phyloP scores from a whole-genome alignment of 169 alveolate species.

The Eimeria maxima region DNA sequence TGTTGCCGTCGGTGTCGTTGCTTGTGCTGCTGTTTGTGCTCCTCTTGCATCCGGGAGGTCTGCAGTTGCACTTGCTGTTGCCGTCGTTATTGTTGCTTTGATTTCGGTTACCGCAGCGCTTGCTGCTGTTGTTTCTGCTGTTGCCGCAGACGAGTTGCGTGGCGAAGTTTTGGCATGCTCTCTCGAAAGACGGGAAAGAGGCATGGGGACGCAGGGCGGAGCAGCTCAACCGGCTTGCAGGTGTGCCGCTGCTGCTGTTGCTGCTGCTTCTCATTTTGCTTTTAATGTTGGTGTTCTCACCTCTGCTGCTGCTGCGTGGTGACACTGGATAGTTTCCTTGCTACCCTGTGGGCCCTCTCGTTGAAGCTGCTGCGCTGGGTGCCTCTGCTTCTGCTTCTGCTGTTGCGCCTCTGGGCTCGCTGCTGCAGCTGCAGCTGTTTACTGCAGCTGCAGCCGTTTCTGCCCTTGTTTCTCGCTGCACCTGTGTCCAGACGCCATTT shows the following conservation, averaged over 20 bases:
- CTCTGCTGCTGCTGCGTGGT: not conserved
- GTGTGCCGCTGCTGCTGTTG: constrained; percentile 33
- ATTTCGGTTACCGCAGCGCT: not conserved
- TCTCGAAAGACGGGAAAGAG: constrained; percentile 68
- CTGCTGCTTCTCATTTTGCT: constrained; percentile 3
- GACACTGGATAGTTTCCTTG: not conserved
- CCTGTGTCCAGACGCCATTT: no score
- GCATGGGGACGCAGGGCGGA: constrained; percentile 81
- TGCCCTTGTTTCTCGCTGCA: no score
- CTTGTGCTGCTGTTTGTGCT: not conserved
- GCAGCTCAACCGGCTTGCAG: constrained; percentile 78
- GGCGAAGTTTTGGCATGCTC: constrained; percentile 80
- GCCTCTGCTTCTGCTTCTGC: not conserved
- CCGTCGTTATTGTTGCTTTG: not conserved
- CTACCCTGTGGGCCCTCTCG: not conserved
- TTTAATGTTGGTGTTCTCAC: not conserved
- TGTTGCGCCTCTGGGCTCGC: not conserved
- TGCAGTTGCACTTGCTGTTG: not conserved
- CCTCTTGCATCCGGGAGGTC: not conserved
- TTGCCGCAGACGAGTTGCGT: constrained; percentile 62
- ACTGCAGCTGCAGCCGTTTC: no score
- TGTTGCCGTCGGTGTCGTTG: not conserved
- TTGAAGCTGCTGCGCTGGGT: not conserved
- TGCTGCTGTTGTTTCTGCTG: not conserved
- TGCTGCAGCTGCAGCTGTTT: constrained; percentile 20